Percentiles rank a stretch among this genome's conserved stretches.
Conservation (phyloP, 2,329 filamentous ascomycete genomes). For the Fusarium concolor region DNA sequence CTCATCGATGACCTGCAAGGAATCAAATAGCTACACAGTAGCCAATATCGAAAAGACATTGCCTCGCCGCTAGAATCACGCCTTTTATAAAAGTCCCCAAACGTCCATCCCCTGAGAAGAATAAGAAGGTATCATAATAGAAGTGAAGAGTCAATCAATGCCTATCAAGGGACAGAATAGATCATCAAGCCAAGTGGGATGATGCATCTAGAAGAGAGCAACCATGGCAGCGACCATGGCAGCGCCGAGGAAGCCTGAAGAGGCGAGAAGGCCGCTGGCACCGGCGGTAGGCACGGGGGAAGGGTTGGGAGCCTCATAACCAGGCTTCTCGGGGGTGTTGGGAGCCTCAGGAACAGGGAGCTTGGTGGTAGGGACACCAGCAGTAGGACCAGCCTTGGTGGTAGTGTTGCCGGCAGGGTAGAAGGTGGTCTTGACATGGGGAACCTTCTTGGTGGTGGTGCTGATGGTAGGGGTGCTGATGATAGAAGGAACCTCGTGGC, state of each 20-base stretch:
- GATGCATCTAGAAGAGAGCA: slow-evolving; percentile 50
- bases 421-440: slow-evolving; percentile 42
- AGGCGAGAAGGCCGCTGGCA: slow-evolving; percentile 53
- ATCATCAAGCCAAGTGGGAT: slow-evolving; percentile 8
- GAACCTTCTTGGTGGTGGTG: slow-evolving; percentile 35
- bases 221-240: slow-evolving; percentile 56
- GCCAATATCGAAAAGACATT: slow-evolving; percentile 30
- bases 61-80: slow-evolving; percentile 27
- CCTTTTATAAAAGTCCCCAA: slow-evolving; percentile 43
- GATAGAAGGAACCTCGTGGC: slow-evolving; percentile 34
- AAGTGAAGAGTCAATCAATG: slow-evolving; percentile 24
- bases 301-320: slow-evolving; percentile 25
- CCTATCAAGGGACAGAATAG: not conserved
- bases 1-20: slow-evolving; percentile 44
- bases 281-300: slow-evolving; percentile 45
- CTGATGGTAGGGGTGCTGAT: slow-evolving; percentile 45
- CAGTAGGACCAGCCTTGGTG: slow-evolving; percentile 42
- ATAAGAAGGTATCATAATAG: slow-evolving; percentile 40
- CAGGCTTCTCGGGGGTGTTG: slow-evolving; percentile 27
- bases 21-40: slow-evolving; percentile 40
- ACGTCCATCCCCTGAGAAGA: slow-evolving; percentile 47
- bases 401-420: slow-evolving; percentile 45
- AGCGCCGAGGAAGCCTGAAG: slow-evolving; percentile 55
- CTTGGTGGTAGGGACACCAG: slow-evolving; percentile 35
- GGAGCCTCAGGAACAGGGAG: slow-evolving; percentile 28